Percentiles rank a stretch among this genome's conserved stretches.
Conservation (phyloP, 2,329 filamentous ascomycete species). For the Diaporthe velutina region DNA sequence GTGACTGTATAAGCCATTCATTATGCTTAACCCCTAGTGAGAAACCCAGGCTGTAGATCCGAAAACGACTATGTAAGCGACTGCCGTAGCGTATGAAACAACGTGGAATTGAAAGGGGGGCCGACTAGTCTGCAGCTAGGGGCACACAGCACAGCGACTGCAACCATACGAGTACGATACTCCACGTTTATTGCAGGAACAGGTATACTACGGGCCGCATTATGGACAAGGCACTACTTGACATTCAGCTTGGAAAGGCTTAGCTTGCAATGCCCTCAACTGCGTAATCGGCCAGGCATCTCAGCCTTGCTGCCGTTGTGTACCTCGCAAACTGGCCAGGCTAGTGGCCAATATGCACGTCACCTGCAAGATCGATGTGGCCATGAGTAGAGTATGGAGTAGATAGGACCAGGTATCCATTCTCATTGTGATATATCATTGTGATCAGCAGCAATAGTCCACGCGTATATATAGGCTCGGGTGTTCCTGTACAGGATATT, state of each 20-base stretch:
- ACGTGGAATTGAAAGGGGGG: background rate
- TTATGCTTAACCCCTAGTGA: conserved; percentile 18
- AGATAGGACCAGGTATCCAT: background rate
- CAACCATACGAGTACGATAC: background rate
- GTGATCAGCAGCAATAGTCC: background rate
- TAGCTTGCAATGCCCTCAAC: background rate
- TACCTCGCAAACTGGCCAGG: background rate
- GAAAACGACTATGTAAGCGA: conserved; percentile 5
- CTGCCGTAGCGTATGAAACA: background rate
- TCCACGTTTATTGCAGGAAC: conserved; percentile 6
- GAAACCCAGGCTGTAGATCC: background rate
- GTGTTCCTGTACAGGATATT: background rate
- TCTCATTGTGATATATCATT: background rate
- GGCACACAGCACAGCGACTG: background rate
- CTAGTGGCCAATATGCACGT: conserved; percentile 23
- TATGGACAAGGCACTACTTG: background rate
- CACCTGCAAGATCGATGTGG: background rate
- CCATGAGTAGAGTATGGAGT: background rate
- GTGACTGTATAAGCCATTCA: background rate
- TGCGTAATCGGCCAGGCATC: background rate
- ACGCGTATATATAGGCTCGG: background rate
- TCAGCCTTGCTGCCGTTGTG: background rate
- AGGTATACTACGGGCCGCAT: background rate
- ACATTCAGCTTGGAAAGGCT: background rate
- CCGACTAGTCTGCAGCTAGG: conserved; percentile 5